phyloP scores from a whole-genome alignment of 192 early-diverging fungal species.

The Podila clonocystis region DNA sequence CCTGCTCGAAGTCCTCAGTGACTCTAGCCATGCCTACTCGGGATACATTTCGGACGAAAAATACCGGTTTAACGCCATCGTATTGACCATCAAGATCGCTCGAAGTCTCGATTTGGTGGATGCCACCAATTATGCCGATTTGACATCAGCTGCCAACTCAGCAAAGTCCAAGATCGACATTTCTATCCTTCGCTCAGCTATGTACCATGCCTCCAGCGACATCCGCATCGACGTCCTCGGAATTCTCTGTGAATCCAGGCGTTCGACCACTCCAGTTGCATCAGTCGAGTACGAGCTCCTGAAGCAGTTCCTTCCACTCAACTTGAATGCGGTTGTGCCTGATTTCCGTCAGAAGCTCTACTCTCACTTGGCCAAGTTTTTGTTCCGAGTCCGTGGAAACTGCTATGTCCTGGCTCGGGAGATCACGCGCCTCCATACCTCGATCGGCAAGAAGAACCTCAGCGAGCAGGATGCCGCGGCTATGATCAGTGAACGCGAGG shows the following conservation, averaged over 20 bases:
- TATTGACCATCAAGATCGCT: conserved; percentile 65
- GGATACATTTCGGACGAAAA: conserved; percentile 39
- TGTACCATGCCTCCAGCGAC: conserved; percentile 75
- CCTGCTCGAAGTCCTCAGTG: conserved; percentile 52
- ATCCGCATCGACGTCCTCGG: conserved; percentile 84
- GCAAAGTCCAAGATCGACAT: conserved; percentile 46
- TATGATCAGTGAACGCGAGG: conserved; percentile 27
- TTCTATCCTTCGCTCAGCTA: conserved; percentile 65
- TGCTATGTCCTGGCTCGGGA: conserved; percentile 51
- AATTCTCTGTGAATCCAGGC: conserved; percentile 82
- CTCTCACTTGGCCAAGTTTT: conserved; percentile 66
- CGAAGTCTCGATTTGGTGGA: conserved; percentile 67
- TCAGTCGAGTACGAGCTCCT: conserved; percentile 71
- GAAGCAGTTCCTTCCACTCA: conserved; percentile 73
- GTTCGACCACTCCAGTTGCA: conserved; percentile 70
- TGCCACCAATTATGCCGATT: conserved; percentile 46
- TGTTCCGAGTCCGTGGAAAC: conserved; percentile 68
- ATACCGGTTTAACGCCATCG: conserved; percentile 70
- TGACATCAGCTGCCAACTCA: conserved; percentile 7
- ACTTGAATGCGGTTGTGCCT: conserved; percentile 75
- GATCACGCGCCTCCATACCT: conserved; percentile 32
- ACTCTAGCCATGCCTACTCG: conserved; percentile 6
- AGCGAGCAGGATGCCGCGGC: conserved; percentile 11
- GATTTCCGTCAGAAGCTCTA: conserved; percentile 86
- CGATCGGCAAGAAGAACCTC: conserved; percentile 23